These are phyloP conservation scores for Cryphonectria nitschkei DNA, from an alignment of 2,329 filamentous ascomycete genomes.

Conservation along the genomic window DNA sequence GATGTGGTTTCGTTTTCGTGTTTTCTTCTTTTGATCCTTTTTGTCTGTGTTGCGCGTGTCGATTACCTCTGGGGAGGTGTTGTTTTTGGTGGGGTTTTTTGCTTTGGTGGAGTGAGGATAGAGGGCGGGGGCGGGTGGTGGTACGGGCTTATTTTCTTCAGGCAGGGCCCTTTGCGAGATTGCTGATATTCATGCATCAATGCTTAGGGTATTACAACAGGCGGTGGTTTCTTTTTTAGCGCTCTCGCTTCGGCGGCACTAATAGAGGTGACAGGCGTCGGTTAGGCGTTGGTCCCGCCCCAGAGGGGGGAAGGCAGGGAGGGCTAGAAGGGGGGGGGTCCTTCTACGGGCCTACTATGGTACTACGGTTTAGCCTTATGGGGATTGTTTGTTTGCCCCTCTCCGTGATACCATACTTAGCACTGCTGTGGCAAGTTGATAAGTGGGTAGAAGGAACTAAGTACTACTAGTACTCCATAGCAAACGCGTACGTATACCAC, in stretches of 20 bases:
- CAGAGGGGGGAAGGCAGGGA: not conserved
- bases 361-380: not conserved
- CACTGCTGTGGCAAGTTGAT: not conserved
- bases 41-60: not conserved
- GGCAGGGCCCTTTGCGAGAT: slow-evolving; percentile 20
- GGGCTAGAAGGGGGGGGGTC: too few species aligned
- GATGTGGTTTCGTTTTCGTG: not conserved
- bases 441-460: not conserved
- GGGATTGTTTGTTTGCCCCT: not conserved
- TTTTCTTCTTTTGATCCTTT: not conserved
- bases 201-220: slow-evolving; percentile 7
- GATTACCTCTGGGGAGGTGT: too few species aligned
- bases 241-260: not conserved
- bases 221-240: slow-evolving; percentile 1
- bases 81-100: not conserved
- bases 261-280: not conserved
- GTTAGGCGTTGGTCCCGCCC: not conserved
- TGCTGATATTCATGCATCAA: slow-evolving; percentile 29
- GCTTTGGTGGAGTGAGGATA: not conserved
- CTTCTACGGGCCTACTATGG: not conserved
- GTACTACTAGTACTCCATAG: not conserved
- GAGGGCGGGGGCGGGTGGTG: not conserved
- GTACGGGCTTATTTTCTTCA: not conserved
- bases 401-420: not conserved
- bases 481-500: too few species aligned